These are phyloP conservation scores for Polygonum maritimum DNA, from an alignment of 148 eudicot species.

Conservation along the genomic window DNA sequence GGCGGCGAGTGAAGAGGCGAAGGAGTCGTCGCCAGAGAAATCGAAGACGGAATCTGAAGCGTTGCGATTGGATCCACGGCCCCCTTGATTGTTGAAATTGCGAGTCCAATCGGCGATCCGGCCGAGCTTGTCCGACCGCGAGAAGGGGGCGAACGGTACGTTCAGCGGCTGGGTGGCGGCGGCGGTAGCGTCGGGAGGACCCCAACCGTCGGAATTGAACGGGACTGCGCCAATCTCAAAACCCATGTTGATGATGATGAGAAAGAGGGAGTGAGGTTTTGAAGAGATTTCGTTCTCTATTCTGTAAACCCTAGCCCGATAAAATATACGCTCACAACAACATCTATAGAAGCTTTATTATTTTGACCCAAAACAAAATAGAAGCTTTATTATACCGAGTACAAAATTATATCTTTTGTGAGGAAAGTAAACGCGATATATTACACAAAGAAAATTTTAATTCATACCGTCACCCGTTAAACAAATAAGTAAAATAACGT, in stretches of 20 bases:
- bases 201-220: conserved; percentile 93
- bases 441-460: too few relatives aligned
- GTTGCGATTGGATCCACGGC: conserved; percentile 14
- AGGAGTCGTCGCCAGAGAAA: conserved; percentile 83
- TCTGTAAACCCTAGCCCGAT: too few relatives aligned
- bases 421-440: too few relatives aligned
- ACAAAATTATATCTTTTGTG: too few relatives aligned
- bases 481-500: too few relatives aligned
- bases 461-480: too few relatives aligned
- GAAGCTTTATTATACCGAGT: too few relatives aligned
- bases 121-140: conserved; percentile 64
- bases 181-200: conserved; percentile 50
- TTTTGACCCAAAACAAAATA: too few relatives aligned
- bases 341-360: too few relatives aligned
- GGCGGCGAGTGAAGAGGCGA: conserved; percentile 36
- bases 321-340: too few relatives aligned
- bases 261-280: too few relatives aligned
- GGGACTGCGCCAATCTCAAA: conserved; percentile 68
- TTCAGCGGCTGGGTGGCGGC: conserved; percentile 1
- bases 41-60: conserved; percentile 66
- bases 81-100: conserved; percentile 23
- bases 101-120: conserved; percentile 80
- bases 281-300: too few relatives aligned
- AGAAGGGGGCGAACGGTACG: conserved; percentile 80
- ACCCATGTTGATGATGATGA: conserved; percentile 12